Percentiles rank a stretch among this genome's conserved stretches.
Evolutionary conservation across 768 basidiomycete genomes (phyloP).

Genomic region (Mycena filopes): DNA sequence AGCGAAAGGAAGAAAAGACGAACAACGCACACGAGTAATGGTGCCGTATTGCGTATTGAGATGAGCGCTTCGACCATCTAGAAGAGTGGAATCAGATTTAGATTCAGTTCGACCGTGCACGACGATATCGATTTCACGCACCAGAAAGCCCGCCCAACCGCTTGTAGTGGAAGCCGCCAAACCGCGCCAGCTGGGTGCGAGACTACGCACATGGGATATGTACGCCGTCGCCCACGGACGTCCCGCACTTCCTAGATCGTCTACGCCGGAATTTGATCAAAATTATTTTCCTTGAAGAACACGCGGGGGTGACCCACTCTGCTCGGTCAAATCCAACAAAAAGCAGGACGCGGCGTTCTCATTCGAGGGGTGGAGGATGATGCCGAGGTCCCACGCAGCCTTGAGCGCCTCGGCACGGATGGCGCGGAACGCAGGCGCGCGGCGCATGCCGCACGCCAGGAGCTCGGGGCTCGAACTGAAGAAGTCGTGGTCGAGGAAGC

Average conservation of each 20-base stretch:
- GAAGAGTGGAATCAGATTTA: background rate
- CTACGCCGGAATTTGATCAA: background rate
- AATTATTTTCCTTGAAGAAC: no score
- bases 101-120: background rate
- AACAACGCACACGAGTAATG: constrained; percentile 12
- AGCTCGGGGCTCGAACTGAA: constrained; percentile 5
- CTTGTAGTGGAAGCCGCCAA: background rate
- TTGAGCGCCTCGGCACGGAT: constrained; percentile 13
- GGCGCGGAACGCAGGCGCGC: background rate
- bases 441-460: constrained; percentile 12
- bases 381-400: constrained; percentile 16
- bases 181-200: constrained; percentile 14
- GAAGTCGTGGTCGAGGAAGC: constrained; percentile 9
- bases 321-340: constrained; percentile 21
- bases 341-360: constrained; percentile 26
- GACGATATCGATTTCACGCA: background rate
- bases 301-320: constrained; percentile 11
- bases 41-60: constrained; percentile 4
- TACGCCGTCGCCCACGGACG: constrained; percentile 24
- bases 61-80: constrained; percentile 17
- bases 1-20: no score
- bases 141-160: constrained; percentile 11
- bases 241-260: background rate
- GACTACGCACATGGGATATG: constrained; percentile 11
- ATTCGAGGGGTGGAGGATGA: constrained; percentile 14